Base-by-base conservation (phyloP, 1,284 basidiomycete genomes). In the Naganishia albida region DNA sequence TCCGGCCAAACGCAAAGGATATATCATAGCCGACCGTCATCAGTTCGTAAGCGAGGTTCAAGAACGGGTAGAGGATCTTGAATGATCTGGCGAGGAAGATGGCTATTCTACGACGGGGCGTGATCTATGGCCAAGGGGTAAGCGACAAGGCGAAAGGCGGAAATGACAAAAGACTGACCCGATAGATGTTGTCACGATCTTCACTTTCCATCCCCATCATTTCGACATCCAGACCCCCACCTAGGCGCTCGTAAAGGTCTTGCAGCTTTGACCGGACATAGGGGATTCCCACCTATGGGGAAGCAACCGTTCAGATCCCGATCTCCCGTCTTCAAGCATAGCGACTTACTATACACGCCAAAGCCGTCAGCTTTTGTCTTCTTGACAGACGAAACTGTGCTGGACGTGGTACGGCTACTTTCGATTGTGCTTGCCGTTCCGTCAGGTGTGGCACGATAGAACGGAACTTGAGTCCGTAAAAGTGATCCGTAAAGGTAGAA, bases 401-500 rank as follows among this genome's bases (percentile, higher is more conserved):
- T 28, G 40, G 54, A 16, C 54, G 54, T 12, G 54, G 54, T 23
- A 56, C 54, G 7, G 54, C 39, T 18, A 56, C 40, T n/a, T 56
- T 56, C 10, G 54, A 25, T n/a, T 42, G 25, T 40, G 54, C n/a
- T 28, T 56, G 63, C 10, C 30, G 46, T 44, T 34, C 48, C 1
- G 53, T 57, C 0, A 42, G 51, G 23, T 60, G 30, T 7, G 57
- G 56, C 1, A 13, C 13, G 13, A 53, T 34, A 8, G 65, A 63
- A 12, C 92, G 82, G 54, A 93, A 81, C 72, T 91, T 91, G 53
- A 96, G 78, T 0, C 91, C 91, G 75, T 96, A 96, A 74, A 96
- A 96, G 72, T 93, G 90, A 77, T 96, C 93, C 3, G 92, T 83
- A 74, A 96, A 96, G 3, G 90, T 91, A 16, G 91, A 89, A 74